A percentile compares a stretch with the other conserved stretches of the same genome.
Evolutionary conservation across 805 yeast genomes (phyloP).

Genomic region (Sugiyamaella americana): DNA sequence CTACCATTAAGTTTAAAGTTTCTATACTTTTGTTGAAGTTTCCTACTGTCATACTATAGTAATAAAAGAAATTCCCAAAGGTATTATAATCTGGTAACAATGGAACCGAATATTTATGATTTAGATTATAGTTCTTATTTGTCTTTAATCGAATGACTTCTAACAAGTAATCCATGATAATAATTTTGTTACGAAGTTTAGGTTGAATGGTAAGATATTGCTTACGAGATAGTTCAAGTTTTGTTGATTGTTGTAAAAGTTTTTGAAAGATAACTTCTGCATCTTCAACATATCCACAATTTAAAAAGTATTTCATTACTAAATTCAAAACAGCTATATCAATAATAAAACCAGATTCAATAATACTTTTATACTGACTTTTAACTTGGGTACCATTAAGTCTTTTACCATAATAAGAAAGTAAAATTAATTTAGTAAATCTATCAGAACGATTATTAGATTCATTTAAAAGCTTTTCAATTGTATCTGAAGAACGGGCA

Average conservation of each 20-base stretch:
- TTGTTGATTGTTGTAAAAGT: constrained; percentile 7
- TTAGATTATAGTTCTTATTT: neutral
- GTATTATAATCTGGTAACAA: constrained; percentile 19
- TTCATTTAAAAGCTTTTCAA: neutral
- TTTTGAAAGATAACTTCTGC: constrained; percentile 23
- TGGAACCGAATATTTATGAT: constrained; percentile 13
- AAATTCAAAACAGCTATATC: constrained; percentile 26
- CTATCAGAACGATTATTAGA: constrained; percentile 22
- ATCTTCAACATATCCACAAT: constrained; percentile 19
- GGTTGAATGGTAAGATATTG: too few species aligned
- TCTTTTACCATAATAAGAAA: constrained; percentile 20
- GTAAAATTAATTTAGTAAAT: constrained; percentile 25
- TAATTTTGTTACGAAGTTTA: constrained; percentile 14
- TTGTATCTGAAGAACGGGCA: neutral
- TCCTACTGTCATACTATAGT: constrained; percentile 19
- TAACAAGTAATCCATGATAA: constrained; percentile 16
- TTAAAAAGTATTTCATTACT: constrained; percentile 21
- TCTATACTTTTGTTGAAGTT: constrained; percentile 17
- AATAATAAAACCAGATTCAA: constrained; percentile 19
- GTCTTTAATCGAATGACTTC: constrained; percentile 6
- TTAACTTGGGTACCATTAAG: constrained; percentile 15
- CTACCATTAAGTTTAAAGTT: constrained; percentile 20
- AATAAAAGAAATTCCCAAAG: constrained; percentile 20
- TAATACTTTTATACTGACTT: constrained; percentile 17
- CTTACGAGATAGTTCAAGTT: neutral